phyloP scores from a whole-genome alignment of 202 grass and related monocot species.

The Elaeis oleifera region DNA sequence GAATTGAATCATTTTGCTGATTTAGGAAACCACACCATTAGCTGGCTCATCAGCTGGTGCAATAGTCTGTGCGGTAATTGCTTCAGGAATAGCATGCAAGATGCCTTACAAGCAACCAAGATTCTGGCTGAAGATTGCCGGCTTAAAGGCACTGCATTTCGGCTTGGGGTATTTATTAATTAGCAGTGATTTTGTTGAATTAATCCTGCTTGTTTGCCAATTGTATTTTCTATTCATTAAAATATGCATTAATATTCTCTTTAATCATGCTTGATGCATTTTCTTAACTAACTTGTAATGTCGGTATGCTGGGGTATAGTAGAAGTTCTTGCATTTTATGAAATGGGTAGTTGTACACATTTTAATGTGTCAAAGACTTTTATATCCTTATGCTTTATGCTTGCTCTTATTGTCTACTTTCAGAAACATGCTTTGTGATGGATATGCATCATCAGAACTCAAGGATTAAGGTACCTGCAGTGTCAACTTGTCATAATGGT shows the following conservation, averaged over 20 bases:
- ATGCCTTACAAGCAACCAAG: slow-evolving; percentile 66
- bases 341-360: background rate
- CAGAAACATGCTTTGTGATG: background rate
- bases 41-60: slow-evolving; percentile 95
- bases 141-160: slow-evolving; percentile 76
- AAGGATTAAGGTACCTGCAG: too few species aligned
- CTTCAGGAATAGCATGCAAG: slow-evolving; percentile 77
- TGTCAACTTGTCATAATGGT: too few species aligned
- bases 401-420: background rate
- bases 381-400: background rate
- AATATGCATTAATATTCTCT: too few species aligned
- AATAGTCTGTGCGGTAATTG: slow-evolving; percentile 87
- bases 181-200: background rate
- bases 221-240: too few species aligned
- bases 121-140: slow-evolving; percentile 71
- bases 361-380: background rate
- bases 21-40: slow-evolving; percentile 78
- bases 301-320: background rate
- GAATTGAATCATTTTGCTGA: slow-evolving; percentile 10
- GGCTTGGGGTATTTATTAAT: slow-evolving; percentile 54
- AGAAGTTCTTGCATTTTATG: background rate
- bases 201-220: too few species aligned
- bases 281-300: background rate
- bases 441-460: too few species aligned
- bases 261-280: too few species aligned